Conservation (phyloP, 176 grass and related monocot genomes). For the Aegilops speltoides region DNA sequence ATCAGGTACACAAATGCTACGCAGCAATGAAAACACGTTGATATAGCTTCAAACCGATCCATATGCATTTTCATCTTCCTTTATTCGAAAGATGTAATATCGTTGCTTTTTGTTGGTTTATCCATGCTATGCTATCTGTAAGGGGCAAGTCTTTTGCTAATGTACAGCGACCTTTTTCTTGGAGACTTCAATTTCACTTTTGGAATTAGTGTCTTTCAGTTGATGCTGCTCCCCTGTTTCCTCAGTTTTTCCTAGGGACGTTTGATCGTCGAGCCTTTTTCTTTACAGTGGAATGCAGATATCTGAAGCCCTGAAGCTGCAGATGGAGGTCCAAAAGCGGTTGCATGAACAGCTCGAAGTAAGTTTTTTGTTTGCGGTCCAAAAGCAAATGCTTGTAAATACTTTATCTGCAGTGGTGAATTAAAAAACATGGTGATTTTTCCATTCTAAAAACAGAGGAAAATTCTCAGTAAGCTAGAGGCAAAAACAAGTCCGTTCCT, state of each 20-base stretch:
- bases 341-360: conserved; percentile 95
- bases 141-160: not conserved
- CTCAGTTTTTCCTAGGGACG: not conserved
- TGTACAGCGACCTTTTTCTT: not conserved
- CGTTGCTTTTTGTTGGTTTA: conserved; percentile 6
- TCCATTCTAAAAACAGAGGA: not conserved
- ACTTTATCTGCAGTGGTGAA: not conserved
- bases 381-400: not conserved
- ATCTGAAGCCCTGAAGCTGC: conserved; percentile 87
- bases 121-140: not conserved
- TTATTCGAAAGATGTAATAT: not conserved
- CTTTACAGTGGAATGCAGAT: conserved; percentile 73
- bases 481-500: not conserved
- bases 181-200: not conserved
- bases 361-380: conserved; percentile 27
- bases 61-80: not conserved
- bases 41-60: not conserved
- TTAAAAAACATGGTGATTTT: not conserved
- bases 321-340: conserved; percentile 96
- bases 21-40: not conserved
- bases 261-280: conserved; percentile 30
- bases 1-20: not conserved
- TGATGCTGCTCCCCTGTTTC: not conserved
- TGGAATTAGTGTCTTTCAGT: not conserved
- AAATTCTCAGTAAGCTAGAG: not conserved